Evolutionary conservation across 805 yeast species (phyloP), one percentile per base, ranked within the genome.

Genomic region (Spathaspora girioi): DNA sequence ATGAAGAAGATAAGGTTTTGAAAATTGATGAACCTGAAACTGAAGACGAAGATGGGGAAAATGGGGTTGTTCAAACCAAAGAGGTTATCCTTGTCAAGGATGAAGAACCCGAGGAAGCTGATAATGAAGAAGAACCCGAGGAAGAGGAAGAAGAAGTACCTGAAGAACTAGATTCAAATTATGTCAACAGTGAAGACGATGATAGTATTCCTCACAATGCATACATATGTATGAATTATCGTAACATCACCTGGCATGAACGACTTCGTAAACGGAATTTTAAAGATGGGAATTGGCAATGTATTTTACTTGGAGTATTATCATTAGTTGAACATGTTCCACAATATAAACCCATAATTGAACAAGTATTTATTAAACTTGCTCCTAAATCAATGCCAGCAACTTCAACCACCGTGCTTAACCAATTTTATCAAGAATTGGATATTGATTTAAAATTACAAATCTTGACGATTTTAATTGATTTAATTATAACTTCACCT

Each of bases 271-370:
- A 81, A 50, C 81, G 97, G 50, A 80, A 80, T 55, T 94, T 88
- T 65, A 82, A 78, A 59, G 91, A 89, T 59, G 96, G 97, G 3
- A 83, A 82, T 50, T 93, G 97, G 97, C 86, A 89, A 59, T 77
- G 86, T 41, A 79, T 87, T 43, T 66, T 92, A 43, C 65, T 91
- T 46, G 97, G 97, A 31, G 73, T 91, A 2, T 74, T 92, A 42
- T 81, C 83, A 18, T 72, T 76, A 46, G 81, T 82, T 14, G 82
- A 82, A 45, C 76, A 83, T 56, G 75, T 83, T 40, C 81, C 83
- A 1, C 78, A 77, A 12, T 86, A 80, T 68, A 62, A 71, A 23
- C 68, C 71, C 0, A 74, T 75, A 18, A 82, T 86, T 46, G 69
- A 67, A 5, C 73, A 77, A 31, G 78, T 86, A 1, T 80, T 80